Percentiles rank a stretch among this genome's conserved stretches.
Conservation (phyloP, 768 basidiomycete genomes). For the Leccinum sublutescens region DNA sequence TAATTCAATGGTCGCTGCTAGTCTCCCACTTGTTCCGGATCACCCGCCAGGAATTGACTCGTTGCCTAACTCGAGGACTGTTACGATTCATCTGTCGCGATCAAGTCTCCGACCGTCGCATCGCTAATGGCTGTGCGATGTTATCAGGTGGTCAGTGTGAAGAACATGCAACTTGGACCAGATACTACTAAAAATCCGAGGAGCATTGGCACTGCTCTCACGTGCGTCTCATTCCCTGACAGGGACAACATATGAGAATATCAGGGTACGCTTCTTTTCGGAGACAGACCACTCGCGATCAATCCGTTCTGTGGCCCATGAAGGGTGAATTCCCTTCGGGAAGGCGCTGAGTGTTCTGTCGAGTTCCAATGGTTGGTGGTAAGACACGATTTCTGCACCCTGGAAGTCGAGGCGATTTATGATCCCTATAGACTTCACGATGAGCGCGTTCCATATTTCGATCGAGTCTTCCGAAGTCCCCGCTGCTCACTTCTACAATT, state of each 20-base stretch:
- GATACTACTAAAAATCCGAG: conserved; percentile 40
- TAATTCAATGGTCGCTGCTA: conserved; percentile 43
- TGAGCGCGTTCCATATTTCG: conserved; percentile 35
- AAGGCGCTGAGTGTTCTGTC: conserved; percentile 36
- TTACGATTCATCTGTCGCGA: conserved; percentile 42
- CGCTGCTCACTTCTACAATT: conserved; percentile 24
- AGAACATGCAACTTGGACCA: conserved; percentile 38
- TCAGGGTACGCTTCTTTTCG: conserved; percentile 36
- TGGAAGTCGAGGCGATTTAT: conserved; percentile 17
- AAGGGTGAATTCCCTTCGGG: conserved; percentile 37
- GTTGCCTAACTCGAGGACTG: conserved; percentile 41
- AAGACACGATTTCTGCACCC: conserved; percentile 22
- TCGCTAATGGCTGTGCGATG: conserved; percentile 33
- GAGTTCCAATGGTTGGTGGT: conserved; percentile 40
- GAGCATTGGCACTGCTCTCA: conserved; percentile 38
- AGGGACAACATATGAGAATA: conserved; percentile 28
- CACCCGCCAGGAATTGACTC: conserved; percentile 35
- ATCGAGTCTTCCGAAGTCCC: conserved; percentile 45
- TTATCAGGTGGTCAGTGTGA: conserved; percentile 39
- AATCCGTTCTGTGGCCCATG: conserved; percentile 13
- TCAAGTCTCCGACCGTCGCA: conserved; percentile 16
- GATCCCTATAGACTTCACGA: conserved; percentile 18
- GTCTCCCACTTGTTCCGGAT: conserved; percentile 42
- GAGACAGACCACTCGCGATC: conserved; percentile 32
- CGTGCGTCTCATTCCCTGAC: conserved; percentile 28